Percentiles rank a stretch among this genome's conserved stretches.
phyloP scores from a whole-genome alignment of 352 stramenopile genomes.

The Nothophytophthora sp. region DNA sequence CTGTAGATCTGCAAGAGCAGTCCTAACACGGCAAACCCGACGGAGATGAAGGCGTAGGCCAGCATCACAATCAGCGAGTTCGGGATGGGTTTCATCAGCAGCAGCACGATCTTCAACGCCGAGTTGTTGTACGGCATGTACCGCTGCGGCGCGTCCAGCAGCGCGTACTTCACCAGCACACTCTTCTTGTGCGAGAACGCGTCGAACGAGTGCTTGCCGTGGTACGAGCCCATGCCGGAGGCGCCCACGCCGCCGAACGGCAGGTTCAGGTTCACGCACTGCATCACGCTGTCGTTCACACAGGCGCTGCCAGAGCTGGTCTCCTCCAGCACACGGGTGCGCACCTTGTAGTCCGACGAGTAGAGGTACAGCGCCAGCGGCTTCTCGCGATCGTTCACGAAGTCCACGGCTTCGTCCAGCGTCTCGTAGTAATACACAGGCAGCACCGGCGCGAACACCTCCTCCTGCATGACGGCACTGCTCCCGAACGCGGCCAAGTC shows the following conservation, averaged over 20 bases:
- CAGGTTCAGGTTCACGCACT: slow-evolving; percentile 61
- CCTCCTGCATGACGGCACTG: slow-evolving; percentile 86
- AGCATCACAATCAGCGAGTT: slow-evolving; percentile 19
- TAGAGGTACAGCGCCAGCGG: slow-evolving; percentile 91
- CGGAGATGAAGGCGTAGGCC: slow-evolving; percentile 17
- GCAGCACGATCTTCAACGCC: slow-evolving; percentile 5
- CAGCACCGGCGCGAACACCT: slow-evolving; percentile 97
- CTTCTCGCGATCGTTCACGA: slow-evolving; percentile 55
- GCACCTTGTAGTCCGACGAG: slow-evolving; percentile 33
- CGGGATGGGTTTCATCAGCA: slow-evolving; percentile 30
- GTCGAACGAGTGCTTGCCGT: slow-evolving; percentile 83
- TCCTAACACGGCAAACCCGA: slow-evolving; percentile 19
- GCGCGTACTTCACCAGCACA: slow-evolving; percentile 54
- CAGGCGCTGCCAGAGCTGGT: slow-evolving; percentile 57
- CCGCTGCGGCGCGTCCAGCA: slow-evolving; percentile 54
- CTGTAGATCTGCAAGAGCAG: slow-evolving; percentile 15
- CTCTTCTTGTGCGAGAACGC: slow-evolving; percentile 73
- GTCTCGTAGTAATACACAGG: slow-evolving; percentile 86
- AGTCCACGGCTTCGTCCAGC: slow-evolving; percentile 40
- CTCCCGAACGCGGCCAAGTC: slow-evolving; percentile 45
- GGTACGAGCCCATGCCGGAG: slow-evolving; percentile 84
- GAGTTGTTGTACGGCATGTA: slow-evolving; percentile 56
- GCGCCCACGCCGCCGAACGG: slow-evolving; percentile 83
- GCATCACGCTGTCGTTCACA: slow-evolving; percentile 87
- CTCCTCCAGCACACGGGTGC: slow-evolving; percentile 30